Conservation (phyloP, 2,329 filamentous ascomycete species). For the Aspergillus terreus region DNA sequence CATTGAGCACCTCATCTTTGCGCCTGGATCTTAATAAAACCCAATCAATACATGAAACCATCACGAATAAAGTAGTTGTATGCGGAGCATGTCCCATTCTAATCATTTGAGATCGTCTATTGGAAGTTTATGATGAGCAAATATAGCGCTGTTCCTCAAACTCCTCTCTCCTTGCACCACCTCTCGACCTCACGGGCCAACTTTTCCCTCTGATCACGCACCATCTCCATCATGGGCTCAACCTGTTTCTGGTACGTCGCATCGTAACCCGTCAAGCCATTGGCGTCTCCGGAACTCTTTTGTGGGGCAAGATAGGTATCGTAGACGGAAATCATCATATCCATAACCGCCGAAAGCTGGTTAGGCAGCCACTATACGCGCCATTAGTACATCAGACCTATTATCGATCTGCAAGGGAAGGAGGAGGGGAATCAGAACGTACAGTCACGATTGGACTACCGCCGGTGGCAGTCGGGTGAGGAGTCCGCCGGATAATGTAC, state of each 20-base stretch:
- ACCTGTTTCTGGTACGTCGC: slow-evolving; percentile 32
- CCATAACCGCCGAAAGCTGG: slow-evolving; percentile 47
- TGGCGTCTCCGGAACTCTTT: slow-evolving; percentile 20
- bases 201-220: slow-evolving; percentile 31
- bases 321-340: slow-evolving; percentile 45
- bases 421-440: slow-evolving; percentile 12
- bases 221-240: slow-evolving; percentile 36
- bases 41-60: background rate
- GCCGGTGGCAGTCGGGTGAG: slow-evolving; percentile 46
- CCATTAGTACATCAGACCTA: too few species aligned
- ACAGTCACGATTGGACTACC: slow-evolving; percentile 48
- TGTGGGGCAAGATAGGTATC: slow-evolving; percentile 35
- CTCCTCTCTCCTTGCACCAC: slow-evolving; percentile 45
- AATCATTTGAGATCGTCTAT: too few species aligned
- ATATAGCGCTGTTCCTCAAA: slow-evolving; percentile 16
- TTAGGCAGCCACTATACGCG: slow-evolving; percentile 43
- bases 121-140: too few species aligned
- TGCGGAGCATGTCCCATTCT: too few species aligned
- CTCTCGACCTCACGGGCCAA: slow-evolving; percentile 40
- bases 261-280: slow-evolving; percentile 21
- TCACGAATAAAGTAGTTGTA: background rate
- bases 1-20: too few species aligned
- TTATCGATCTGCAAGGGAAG: background rate
- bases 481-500: slow-evolving; percentile 46
- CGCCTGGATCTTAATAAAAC: too few species aligned